A percentile compares a stretch with the other conserved stretches of the same genome.
These are phyloP conservation scores for Tricholoma saponaceum DNA, from an alignment of 768 basidiomycete species.

Conservation along the genomic window DNA sequence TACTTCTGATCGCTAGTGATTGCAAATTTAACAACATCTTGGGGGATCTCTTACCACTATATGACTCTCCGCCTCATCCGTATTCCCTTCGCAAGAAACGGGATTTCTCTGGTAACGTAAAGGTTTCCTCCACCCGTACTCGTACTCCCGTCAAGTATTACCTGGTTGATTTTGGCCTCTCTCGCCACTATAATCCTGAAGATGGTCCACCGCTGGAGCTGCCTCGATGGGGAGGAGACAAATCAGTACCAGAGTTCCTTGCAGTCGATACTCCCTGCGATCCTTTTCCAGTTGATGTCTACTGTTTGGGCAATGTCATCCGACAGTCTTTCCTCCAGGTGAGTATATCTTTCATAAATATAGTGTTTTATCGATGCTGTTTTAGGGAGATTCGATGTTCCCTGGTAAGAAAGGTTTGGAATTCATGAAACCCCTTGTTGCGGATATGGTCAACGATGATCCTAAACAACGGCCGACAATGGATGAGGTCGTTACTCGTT, in stretches of 20 bases:
- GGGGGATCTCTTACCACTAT: background rate
- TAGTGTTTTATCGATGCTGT: background rate
- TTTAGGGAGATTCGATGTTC: background rate
- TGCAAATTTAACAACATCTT: slow-evolving; percentile 4
- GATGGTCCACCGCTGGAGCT: slow-evolving; percentile 7
- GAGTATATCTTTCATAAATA: background rate
- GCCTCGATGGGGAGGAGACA: slow-evolving; percentile 20
- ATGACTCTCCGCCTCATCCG: background rate
- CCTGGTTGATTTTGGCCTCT: slow-evolving; percentile 23
- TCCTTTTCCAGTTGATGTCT: slow-evolving; percentile 27
- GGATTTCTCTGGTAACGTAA: background rate
- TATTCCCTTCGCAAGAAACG: background rate
- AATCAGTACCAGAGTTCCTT: slow-evolving; percentile 28
- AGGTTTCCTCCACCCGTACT: slow-evolving; percentile 10
- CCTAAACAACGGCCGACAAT: slow-evolving; percentile 33
- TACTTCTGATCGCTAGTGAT: slow-evolving; percentile 2
- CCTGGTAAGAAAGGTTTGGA: slow-evolving; percentile 17
- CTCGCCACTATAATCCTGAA: slow-evolving; percentile 10
- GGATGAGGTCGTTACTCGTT: slow-evolving; percentile 28
- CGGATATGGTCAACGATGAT: slow-evolving; percentile 24
- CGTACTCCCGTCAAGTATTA: slow-evolving; percentile 15
- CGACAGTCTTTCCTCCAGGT: slow-evolving; percentile 10
- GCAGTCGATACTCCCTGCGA: slow-evolving; percentile 9
- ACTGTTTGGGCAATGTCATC: slow-evolving; percentile 29
- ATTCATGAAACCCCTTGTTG: slow-evolving; percentile 24